Percentiles rank a stretch among this genome's conserved stretches.
These are phyloP conservation scores for Closterium sp. DNA, from an alignment of 139 green algal species.

Conservation along the genomic window DNA sequence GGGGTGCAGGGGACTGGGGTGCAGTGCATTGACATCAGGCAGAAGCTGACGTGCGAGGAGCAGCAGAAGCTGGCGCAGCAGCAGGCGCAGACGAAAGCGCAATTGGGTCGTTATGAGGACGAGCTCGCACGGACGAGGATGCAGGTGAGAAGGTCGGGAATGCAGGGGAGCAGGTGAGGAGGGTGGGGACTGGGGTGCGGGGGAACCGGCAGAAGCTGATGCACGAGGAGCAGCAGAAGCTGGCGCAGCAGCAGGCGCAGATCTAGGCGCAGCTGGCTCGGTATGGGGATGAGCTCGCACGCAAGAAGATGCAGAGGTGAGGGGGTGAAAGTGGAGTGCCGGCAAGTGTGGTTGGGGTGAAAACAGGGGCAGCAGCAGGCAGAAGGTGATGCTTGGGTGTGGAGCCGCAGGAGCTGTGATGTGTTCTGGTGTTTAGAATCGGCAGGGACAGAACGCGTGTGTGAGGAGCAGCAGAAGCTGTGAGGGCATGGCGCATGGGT, in stretches of 20 bases:
- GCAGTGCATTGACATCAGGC: conserved; percentile 50
- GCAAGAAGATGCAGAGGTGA: conserved; percentile 56
- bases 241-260: conserved; percentile 84
- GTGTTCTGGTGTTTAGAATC: too few species aligned
- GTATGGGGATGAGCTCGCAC: conserved; percentile 66
- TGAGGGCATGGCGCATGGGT: too few species aligned
- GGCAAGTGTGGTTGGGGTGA: too few species aligned
- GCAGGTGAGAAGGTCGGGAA: conserved; percentile 18
- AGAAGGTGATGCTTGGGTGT: conserved; percentile 65
- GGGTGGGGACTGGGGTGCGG: neutral
- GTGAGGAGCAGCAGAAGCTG: too few species aligned
- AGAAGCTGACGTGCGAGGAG: conserved; percentile 69
- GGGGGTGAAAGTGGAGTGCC: too few species aligned
- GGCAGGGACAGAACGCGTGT: too few species aligned
- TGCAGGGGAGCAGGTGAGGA: neutral
- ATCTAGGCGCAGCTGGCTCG: conserved; percentile 77
- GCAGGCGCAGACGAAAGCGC: conserved; percentile 79
- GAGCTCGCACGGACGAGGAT: conserved; percentile 57
- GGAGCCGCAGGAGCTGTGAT: too few species aligned
- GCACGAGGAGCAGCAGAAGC: too few species aligned
- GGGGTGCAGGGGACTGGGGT: too few species aligned
- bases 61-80: conserved; percentile 82
- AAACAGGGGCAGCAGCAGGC: too few species aligned
- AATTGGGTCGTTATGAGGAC: conserved; percentile 75
- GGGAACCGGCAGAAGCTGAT: conserved; percentile 56